These are phyloP conservation scores for Paxillus ammoniavirescens DNA, from an alignment of 768 basidiomycete genomes.

Conservation along the genomic window DNA sequence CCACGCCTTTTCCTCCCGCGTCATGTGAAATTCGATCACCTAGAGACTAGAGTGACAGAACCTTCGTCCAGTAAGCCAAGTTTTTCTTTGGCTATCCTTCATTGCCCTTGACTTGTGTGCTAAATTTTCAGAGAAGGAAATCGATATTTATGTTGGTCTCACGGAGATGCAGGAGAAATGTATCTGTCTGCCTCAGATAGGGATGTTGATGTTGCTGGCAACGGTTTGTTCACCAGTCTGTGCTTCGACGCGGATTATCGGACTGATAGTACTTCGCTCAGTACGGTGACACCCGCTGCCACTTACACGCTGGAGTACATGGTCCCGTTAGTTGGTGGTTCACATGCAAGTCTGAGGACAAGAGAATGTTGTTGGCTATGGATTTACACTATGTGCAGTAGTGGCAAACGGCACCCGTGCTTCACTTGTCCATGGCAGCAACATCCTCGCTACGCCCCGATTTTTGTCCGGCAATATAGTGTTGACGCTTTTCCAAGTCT, in stretches of 20 bases:
- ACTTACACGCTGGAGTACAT: too few species aligned
- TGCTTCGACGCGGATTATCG: not conserved
- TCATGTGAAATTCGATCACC: conserved; percentile 93
- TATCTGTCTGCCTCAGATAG: conserved; percentile 94
- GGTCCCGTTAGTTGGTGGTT: too few species aligned
- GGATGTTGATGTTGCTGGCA: conserved; percentile 93
- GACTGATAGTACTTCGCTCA: too few species aligned
- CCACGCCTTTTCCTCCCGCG: conserved; percentile 91
- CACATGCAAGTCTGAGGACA: too few species aligned
- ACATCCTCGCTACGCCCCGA: not conserved
- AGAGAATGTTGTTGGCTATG: too few species aligned
- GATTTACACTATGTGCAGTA: too few species aligned
- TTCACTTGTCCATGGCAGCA: not conserved
- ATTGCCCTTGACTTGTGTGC: not conserved
- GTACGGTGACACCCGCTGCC: too few species aligned
- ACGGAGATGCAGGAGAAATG: conserved; percentile 98
- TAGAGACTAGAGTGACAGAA: conserved; percentile 99
- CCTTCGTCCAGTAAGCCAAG: conserved; percentile 74
- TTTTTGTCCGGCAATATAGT: conserved; percentile 38
- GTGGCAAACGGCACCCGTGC: too few species aligned
- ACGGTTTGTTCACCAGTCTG: conserved; percentile 50
- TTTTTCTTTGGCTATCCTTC: not conserved
- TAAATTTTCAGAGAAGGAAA: conserved; percentile 78
- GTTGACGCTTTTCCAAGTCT: conserved; percentile 66
- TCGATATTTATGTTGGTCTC: conserved; percentile 96